These are phyloP conservation scores for Aspergillus novoparasiticus DNA, from an alignment of 2,329 filamentous ascomycete species.

Conservation along the genomic window DNA sequence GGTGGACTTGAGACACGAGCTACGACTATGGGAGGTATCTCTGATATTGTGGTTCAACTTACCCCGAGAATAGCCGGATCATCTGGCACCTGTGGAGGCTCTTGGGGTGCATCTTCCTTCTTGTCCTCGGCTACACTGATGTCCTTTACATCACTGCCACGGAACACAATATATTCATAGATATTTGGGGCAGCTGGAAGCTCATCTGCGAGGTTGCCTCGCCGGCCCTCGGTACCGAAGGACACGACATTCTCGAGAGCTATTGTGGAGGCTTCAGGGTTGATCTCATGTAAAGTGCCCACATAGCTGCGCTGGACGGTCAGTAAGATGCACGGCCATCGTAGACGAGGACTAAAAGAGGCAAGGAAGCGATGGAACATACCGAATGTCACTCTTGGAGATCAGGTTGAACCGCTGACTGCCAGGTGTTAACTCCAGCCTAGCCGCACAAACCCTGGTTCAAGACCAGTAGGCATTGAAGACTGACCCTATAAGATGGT, in stretches of 20 bases:
- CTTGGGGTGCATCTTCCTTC: slow-evolving; percentile 70
- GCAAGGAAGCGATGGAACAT: slow-evolving; percentile 36
- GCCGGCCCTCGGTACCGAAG: slow-evolving; percentile 90
- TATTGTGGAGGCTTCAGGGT: slow-evolving; percentile 94
- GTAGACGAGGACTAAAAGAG: not conserved
- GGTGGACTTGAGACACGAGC: slow-evolving; percentile 12
- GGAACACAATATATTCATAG: slow-evolving; percentile 98
- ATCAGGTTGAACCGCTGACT: slow-evolving; percentile 95
- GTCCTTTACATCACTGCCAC: slow-evolving; percentile 97
- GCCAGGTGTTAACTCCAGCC: slow-evolving; percentile 41
- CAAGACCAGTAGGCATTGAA: slow-evolving; percentile 31
- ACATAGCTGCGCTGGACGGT: slow-evolving; percentile 70
- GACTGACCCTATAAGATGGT: slow-evolving; percentile 53
- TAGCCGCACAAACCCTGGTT: slow-evolving; percentile 37
- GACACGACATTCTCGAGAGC: slow-evolving; percentile 95
- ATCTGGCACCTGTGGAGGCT: slow-evolving; percentile 78
- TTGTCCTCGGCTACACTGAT: slow-evolving; percentile 86
- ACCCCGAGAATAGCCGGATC: slow-evolving; percentile 97
- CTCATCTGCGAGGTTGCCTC: slow-evolving; percentile 75
- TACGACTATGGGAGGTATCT: not conserved
- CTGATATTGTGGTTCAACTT: slow-evolving; percentile 56
- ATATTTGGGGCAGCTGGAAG: slow-evolving; percentile 81
- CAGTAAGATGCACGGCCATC: slow-evolving; percentile 29
- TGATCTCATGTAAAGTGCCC: slow-evolving; percentile 95
- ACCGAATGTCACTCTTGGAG: slow-evolving; percentile 97